phyloP scores from a whole-genome alignment of 2,329 filamentous ascomycete species.

The Chaetothyriales sp. region DNA sequence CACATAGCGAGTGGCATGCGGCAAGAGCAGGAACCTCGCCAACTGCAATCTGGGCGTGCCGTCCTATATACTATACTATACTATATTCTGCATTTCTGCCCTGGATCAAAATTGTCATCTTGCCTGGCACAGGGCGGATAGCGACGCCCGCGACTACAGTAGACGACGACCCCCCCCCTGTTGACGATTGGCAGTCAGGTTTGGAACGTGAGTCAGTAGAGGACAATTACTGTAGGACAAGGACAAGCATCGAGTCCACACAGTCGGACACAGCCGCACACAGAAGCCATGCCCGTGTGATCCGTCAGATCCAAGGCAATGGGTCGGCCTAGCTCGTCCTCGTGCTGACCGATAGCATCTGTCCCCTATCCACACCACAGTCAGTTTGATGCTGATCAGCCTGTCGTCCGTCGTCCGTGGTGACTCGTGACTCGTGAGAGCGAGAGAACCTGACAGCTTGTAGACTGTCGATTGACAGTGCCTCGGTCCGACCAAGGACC shows the following conservation, averaged over 20 bases:
- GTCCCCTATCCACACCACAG: conserved; percentile 27
- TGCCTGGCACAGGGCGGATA: not conserved
- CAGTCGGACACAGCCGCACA: conserved; percentile 66
- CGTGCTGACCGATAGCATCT: conserved; percentile 46
- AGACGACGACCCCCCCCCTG: not conserved
- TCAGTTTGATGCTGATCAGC: conserved; percentile 17
- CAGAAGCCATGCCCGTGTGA: conserved; percentile 84
- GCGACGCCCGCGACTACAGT: not conserved
- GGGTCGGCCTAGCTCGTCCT: conserved; percentile 51
- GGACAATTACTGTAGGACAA: too few relatives aligned
- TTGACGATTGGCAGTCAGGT: conserved; percentile 64
- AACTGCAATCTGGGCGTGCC: conserved; percentile 60
- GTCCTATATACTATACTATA: conserved; percentile 58
- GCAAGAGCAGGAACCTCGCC: conserved; percentile 30
- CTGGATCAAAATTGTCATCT: conserved; percentile 45
- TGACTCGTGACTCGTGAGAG: too few relatives aligned
- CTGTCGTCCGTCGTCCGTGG: too few relatives aligned
- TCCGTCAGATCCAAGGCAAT: conserved; percentile 70
- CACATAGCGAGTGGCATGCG: conserved; percentile 37
- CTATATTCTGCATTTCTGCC: conserved; percentile 64
- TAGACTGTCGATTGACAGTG: conserved; percentile 27
- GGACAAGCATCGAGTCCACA: conserved; percentile 74
- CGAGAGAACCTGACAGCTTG: not conserved
- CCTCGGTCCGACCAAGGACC: conserved; percentile 22
- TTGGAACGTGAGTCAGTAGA: conserved; percentile 76